Base-by-base conservation (phyloP, 768 basidiomycete genomes). In the Pseudohyphozyma bogoriensis region DNA sequence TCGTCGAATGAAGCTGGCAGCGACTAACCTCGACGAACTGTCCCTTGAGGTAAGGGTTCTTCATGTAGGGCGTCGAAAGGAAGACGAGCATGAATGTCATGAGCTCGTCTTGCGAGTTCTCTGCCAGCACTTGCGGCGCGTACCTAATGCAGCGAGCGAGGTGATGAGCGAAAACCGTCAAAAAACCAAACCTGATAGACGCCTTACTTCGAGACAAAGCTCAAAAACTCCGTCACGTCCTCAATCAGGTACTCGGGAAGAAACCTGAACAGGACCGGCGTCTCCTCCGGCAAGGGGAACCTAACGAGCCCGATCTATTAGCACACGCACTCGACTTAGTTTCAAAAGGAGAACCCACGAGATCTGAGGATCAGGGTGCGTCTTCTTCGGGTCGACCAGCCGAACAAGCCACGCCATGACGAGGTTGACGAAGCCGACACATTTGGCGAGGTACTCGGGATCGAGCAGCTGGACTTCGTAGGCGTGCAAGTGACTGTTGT, bases 61-160 rank as follows among this genome's bases (percentile, higher is more conserved):
- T 95, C 79, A 99, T 92, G 73, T 91, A 97, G 82, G 89, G 90
- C 0, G 92, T 93, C 39, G 89, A 90, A 62, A 99, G 76, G 79
- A 96, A 96, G 3, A 89, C 90, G 67, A 99, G 76, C 24, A 84
- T 80, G 74, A 96, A 97, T 1, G 84, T 81, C 67, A 97, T 76
- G 18, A 97, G 76, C 66, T 91, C 90, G 15, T 83, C 81, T 76
- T 89, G 92, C 47, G 91, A 90, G 0, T 85, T 79, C 51, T 87
- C 74, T 60, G 89, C 86, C 53, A 96, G 81, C 54, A 85, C 87
- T 47, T 89, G 82, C 0, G 89, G 90, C 10, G 73, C 63, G 58
- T 73, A 72, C 26, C 73, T 74, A 60, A 13, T 16, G 31, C 45
- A 13, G 24, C 31, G 32, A 20, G 15, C 18, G 15, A 35, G 22